Base-by-base conservation (phyloP, 2,329 filamentous ascomycete genomes). In the Coniella vitis region DNA sequence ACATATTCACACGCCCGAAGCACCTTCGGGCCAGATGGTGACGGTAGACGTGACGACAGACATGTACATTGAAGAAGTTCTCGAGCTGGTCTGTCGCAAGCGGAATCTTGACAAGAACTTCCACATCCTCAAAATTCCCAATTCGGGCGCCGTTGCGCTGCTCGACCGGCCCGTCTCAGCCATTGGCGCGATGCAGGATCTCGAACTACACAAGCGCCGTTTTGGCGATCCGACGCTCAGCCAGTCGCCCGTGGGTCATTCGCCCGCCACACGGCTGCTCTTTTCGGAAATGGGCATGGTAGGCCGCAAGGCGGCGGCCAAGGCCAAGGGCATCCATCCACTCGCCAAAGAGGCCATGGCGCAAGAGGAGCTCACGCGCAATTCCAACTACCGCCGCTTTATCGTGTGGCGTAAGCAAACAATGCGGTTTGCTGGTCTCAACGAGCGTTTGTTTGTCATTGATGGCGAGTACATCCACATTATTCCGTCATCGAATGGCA, bases 401-500 rank as follows among this genome's bases (percentile, higher is more conserved):
- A 82, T 80, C 12, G 87, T 94, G 14, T 86, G 85, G 71, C 81
- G 87, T 55, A 88, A 90, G 65, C 86, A 90, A 65, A 83, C 86
- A 8, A 88, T 93, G 77, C 82, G 86, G 20, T 85, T 93, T 58
- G 83, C 87, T 37, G 83, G 81, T 4, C 78, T 85, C 60, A 86
- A 87, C 52, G 85, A 90, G 58, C 80, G 86, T 50, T 79, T 88
- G 9, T 71, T 93, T 37, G 82, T 86, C 40, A 87, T 94, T 56
- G 87, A 91, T 58, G 86, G 86, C 52, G 88, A 94, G 63, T 93
- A 90, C 63, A 81, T 94, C 54, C 87, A 91, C 65, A 89, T 94
- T 58, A 84, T 89, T 76, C 86, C 87, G 21, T 74, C 79, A 2
- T 78, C 78, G 2, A 76, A 76, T 9, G 82, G 83, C 34, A 87